A percentile compares a stretch with the other conserved stretches of the same genome.
Conservation (phyloP, 1,284 basidiomycete species). For the Rhodotorula sp. region DNA sequence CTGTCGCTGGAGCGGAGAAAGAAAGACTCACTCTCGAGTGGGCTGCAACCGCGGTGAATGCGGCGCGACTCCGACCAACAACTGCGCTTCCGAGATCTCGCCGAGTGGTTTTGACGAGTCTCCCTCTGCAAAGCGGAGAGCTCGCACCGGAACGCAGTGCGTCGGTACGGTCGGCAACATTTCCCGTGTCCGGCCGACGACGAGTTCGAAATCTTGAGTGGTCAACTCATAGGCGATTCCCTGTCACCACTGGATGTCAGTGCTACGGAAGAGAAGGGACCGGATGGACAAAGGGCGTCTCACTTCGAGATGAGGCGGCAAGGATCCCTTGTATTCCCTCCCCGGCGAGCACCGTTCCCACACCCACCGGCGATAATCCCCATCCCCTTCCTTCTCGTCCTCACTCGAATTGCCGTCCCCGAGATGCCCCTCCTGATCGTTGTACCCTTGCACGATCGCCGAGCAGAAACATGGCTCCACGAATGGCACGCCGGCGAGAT, state of each 20-base stretch:
- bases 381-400: not conserved
- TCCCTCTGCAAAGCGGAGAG: constrained; percentile 9
- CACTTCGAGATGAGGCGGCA: constrained; percentile 33
- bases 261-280: not conserved
- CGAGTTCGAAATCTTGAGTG: not conserved
- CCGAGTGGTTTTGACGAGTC: constrained; percentile 7
- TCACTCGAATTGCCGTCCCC: not conserved
- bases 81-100: not conserved
- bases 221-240: constrained; percentile 27
- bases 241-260: not conserved
- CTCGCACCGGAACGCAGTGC: constrained; percentile 4
- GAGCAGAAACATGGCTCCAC: constrained; percentile 23
- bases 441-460: constrained; percentile 21
- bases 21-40: constrained; percentile 3
- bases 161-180: not conserved
- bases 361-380: constrained; percentile 25
- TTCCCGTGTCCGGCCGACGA: not conserved
- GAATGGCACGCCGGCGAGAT: constrained; percentile 31
- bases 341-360: constrained; percentile 30
- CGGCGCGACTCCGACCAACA: not conserved
- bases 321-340: constrained; percentile 5
- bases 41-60: constrained; percentile 2
- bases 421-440: constrained; percentile 16
- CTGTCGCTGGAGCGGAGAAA: not conserved
- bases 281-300: not conserved